Evolutionary conservation across 208 protist species (phyloP), one percentile per base, ranked within the genome.

Genomic region (Trypanosoma lewisi): DNA sequence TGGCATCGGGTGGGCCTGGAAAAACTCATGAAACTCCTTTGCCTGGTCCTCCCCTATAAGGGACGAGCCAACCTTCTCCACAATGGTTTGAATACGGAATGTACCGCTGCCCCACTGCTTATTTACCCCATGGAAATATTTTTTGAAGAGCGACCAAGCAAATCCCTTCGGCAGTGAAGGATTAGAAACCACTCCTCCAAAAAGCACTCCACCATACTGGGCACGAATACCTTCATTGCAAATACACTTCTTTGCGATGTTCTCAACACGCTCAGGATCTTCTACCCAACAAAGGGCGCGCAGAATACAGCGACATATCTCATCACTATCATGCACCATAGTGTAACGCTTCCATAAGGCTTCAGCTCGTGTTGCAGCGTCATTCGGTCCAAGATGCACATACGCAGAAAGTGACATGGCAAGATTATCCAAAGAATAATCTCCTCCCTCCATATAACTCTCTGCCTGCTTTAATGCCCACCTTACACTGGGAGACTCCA

Each of bases 61-160:
- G 11, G 87, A 80, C 12, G 57, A 75, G 57, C 70, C 81, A 25
- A 94, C 79, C 49, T 19, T 74, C 5, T 47, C 63, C 25, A 91
- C 90, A 67, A 96, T 96, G 39, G 55, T 71, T 64, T 94, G 86
- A 51, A 96, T 96, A 48, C 87, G 87, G 70, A 96, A 96, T 66
- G 92, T 86, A 19, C 90, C 90, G 30, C 77, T 75, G 33, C 90
- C 90, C 90, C 90, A 96, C 74, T 92, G 86, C 63, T 68, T 63
- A n/a, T 89, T 67, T 19, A 96, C 70, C n/a, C 67, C 75, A 0
- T 71, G 51, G 59, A 92, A 93, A 67, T 91, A 73, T 14, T 67
- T 64, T 61, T 83, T 75, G 57, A 96, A 96, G 33, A 84, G 79
- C 14, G 70, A 60, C 87, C 90, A 96, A 42, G 89, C 57, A 56